phyloP scores from a whole-genome alignment of 2,329 filamentous ascomycete species.

The Neonectria hederae region DNA sequence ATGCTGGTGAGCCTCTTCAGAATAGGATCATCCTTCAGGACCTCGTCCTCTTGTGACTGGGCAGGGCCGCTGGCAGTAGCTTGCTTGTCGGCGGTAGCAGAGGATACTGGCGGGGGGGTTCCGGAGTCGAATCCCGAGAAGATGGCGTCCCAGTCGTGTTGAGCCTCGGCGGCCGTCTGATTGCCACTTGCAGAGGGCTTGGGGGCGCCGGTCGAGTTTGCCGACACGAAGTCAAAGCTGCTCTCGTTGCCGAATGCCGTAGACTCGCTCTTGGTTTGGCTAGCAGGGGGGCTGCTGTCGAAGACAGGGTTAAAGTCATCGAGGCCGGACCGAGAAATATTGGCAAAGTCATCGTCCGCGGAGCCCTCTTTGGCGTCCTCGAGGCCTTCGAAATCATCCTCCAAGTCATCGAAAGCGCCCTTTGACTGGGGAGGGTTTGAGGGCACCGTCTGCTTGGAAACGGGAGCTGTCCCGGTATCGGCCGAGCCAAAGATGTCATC shows the following conservation, averaged over 20 bases:
- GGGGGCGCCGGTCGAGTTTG: conserved; percentile 45
- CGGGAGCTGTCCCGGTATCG: conserved; percentile 37
- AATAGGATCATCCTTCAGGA: conserved; percentile 74
- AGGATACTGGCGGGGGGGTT: conserved; percentile 43
- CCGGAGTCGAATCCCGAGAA: conserved; percentile 81
- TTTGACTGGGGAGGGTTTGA: conserved; percentile 51
- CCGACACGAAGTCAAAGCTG: conserved; percentile 67
- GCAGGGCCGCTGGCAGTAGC: conserved; percentile 16
- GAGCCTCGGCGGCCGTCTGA: conserved; percentile 54
- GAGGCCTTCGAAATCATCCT: conserved; percentile 83
- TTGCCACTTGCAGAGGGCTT: conserved; percentile 52
- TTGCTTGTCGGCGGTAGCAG: conserved; percentile 33
- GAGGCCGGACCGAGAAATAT: conserved; percentile 73
- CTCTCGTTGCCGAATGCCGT: conserved; percentile 63
- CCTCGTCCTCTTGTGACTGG: conserved; percentile 67
- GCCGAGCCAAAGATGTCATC: conserved; percentile 57
- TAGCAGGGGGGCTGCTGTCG: conserved; percentile 71
- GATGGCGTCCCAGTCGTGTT: conserved; percentile 93
- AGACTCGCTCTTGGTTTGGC: conserved; percentile 63
- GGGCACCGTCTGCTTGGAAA: conserved; percentile 44
- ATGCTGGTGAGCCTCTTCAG: conserved; percentile 89
- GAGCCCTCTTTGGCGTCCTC: conserved; percentile 85
- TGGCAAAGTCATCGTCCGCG: conserved; percentile 82
- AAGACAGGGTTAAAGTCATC: conserved; percentile 87
- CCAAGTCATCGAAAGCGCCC: conserved; percentile 77